phyloP scores from a whole-genome alignment of 2,329 filamentous ascomycete species.

The Pleochaeta shiraiana region DNA sequence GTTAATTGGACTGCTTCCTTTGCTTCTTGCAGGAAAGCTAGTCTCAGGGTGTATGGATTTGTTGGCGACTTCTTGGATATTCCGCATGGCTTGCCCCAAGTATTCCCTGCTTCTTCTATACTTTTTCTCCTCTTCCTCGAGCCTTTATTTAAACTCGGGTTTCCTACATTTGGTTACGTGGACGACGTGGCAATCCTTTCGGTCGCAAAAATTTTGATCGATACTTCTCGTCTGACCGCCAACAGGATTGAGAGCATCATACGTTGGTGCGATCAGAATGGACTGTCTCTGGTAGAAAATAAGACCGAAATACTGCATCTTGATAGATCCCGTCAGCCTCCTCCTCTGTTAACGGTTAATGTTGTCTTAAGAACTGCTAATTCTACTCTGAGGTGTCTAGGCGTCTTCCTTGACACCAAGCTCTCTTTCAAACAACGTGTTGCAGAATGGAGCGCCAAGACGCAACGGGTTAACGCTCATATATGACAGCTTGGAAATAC shows the following conservation, averaged over 20 bases:
- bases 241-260: not conserved
- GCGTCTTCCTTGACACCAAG: too few species aligned
- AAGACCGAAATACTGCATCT: too few species aligned
- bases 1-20: too few species aligned
- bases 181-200: too few species aligned
- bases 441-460: not conserved
- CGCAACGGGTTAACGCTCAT: not conserved
- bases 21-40: not conserved
- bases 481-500: not conserved
- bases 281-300: not conserved
- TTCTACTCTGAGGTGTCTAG: too few species aligned
- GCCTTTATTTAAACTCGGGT: too few species aligned
- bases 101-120: not conserved
- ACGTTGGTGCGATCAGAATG: not conserved
- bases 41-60: not conserved
- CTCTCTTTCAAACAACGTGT: not conserved
- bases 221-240: not conserved
- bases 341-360: not conserved
- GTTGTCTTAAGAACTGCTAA: not conserved
- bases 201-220: not conserved
- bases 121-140: not conserved
- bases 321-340: not conserved
- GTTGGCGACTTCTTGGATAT: not conserved
- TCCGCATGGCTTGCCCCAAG: too few species aligned
- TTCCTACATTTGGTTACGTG: too few species aligned